Percentiles rank a stretch among this genome's conserved stretches.
These are phyloP conservation scores for Styphnolobium japonicum DNA, from an alignment of 306 rosid genomes.

Conservation along the genomic window DNA sequence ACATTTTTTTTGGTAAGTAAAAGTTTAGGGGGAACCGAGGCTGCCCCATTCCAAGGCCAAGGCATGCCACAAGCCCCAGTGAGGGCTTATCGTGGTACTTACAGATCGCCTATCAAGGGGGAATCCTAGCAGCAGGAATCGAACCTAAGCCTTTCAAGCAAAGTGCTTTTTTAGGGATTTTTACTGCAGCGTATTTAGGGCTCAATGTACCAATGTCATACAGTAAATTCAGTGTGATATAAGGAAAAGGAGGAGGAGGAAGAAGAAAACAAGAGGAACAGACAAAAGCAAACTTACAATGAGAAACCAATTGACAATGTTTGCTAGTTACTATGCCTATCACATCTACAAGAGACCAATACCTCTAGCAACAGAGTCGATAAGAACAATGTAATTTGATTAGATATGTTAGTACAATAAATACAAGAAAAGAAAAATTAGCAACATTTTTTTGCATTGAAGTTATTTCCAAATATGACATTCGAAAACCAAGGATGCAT, in stretches of 20 bases:
- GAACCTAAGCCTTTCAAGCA: background rate
- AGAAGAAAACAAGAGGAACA: background rate
- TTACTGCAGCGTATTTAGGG: background rate
- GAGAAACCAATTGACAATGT: background rate
- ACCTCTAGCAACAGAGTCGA: background rate
- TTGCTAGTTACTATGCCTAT: background rate
- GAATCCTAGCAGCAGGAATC: background rate
- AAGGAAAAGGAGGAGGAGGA: background rate
- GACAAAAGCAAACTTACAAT: background rate
- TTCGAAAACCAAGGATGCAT: background rate
- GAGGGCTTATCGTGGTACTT: background rate
- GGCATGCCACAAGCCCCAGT: background rate
- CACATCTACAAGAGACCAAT: background rate
- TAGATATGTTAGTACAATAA: background rate
- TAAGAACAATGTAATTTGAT: background rate
- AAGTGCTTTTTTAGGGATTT: background rate
- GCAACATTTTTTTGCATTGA: background rate
- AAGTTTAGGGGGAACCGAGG: background rate
- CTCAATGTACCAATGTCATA: background rate
- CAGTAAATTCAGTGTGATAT: background rate
- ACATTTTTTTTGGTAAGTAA: background rate
- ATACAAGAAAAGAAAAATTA: background rate
- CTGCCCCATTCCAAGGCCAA: background rate
- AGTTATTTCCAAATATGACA: background rate
- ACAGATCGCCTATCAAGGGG: background rate